phyloP scores from a whole-genome alignment of 768 basidiomycete genomes.

The Phylloporus scabripes region DNA sequence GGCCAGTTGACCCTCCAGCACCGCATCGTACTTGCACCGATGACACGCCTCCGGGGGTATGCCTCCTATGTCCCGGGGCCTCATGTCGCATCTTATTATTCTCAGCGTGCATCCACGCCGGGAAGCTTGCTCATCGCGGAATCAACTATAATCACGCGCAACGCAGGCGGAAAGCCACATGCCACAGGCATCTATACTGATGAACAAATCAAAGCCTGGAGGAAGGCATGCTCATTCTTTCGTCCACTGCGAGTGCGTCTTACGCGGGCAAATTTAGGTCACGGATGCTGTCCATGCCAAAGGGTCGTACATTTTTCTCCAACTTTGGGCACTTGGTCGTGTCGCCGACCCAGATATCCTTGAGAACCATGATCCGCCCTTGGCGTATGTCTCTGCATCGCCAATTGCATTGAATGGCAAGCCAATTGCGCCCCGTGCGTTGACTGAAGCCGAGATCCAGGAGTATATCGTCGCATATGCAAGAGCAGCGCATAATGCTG shows the following conservation, averaged over 20 bases:
- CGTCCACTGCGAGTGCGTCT: neutral
- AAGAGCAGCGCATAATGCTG: constrained; percentile 30
- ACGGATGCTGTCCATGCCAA: constrained; percentile 51
- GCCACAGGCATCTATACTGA: constrained; percentile 26
- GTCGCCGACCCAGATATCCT: constrained; percentile 34
- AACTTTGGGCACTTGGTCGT: constrained; percentile 52
- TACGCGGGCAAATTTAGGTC: constrained; percentile 31
- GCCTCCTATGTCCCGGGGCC: constrained; percentile 32
- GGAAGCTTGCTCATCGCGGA: constrained; percentile 50
- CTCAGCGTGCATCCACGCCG: constrained; percentile 40
- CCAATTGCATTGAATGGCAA: constrained; percentile 19
- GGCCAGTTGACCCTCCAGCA: constrained; percentile 40
- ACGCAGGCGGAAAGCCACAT: constrained; percentile 43
- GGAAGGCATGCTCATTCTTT: constrained; percentile 24
- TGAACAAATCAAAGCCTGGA: constrained; percentile 52
- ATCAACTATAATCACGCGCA: constrained; percentile 45
- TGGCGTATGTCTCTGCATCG: constrained; percentile 33
- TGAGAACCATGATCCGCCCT: constrained; percentile 30
- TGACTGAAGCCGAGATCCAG: constrained; percentile 30
- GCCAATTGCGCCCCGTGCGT: constrained; percentile 12
- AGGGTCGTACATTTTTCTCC: constrained; percentile 24
- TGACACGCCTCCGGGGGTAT: constrained; percentile 42
- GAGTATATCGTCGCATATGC: constrained; percentile 26
- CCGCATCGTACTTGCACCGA: constrained; percentile 48
- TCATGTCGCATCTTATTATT: constrained; percentile 39